These are phyloP conservation scores for Eudorina sp. DNA, from an alignment of 139 green algal species.

Conservation along the genomic window DNA sequence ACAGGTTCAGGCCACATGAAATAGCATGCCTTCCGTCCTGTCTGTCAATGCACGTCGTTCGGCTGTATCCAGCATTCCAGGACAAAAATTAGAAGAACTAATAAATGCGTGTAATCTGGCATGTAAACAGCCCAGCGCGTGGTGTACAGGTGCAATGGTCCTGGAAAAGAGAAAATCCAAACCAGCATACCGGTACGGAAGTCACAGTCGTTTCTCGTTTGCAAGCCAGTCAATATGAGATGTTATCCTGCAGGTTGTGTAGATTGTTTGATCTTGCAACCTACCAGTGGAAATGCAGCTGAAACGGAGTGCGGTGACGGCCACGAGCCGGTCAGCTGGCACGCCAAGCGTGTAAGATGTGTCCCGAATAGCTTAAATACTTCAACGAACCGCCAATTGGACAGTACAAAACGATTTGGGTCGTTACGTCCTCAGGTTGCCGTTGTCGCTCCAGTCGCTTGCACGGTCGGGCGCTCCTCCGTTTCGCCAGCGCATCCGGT, in stretches of 20 bases:
- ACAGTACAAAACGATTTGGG: not conserved
- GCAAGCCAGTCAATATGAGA: not conserved
- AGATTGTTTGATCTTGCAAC: not conserved
- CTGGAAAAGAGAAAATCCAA: too few relatives aligned
- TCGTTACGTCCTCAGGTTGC: not conserved
- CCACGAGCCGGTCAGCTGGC: not conserved
- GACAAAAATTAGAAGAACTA: too few relatives aligned
- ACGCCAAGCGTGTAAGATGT: constrained; percentile 1
- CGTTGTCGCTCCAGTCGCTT: not conserved
- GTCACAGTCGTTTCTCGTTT: too few relatives aligned
- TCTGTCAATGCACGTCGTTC: too few relatives aligned
- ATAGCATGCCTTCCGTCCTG: too few relatives aligned
- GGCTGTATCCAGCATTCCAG: too few relatives aligned
- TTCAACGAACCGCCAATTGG: not conserved
- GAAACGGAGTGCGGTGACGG: not conserved
- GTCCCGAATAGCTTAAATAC: not conserved
- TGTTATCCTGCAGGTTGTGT: not conserved
- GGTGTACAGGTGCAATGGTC: not conserved
- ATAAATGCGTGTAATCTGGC: not conserved
- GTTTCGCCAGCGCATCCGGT: not conserved
- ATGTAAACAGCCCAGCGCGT: not conserved
- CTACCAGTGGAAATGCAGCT: constrained; percentile 7
- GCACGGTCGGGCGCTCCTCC: not conserved
- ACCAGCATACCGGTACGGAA: not conserved
- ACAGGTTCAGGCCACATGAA: too few relatives aligned